A percentile compares a stretch with the other conserved stretches of the same genome.
Evolutionary conservation across 1,284 basidiomycete genomes (phyloP).

Genomic region (Melampsora americana): DNA sequence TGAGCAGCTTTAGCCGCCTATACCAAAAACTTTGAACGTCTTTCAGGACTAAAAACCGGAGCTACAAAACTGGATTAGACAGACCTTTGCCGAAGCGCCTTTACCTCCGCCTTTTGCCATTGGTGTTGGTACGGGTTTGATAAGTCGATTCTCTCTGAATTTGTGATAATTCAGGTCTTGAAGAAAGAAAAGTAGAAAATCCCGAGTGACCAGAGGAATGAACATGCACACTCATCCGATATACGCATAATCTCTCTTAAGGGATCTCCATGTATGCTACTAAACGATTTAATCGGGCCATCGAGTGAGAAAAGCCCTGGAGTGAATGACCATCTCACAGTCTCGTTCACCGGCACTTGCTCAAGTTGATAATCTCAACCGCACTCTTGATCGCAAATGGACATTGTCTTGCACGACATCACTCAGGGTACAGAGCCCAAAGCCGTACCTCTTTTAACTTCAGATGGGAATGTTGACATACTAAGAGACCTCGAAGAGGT

Average conservation of each 20-base stretch:
- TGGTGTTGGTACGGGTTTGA: too few relatives aligned
- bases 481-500: not conserved
- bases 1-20: conserved; percentile 44
- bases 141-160: too few relatives aligned
- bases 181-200: not conserved
- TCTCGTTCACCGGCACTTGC: too few relatives aligned
- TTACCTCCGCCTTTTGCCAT: conserved; percentile 41
- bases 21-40: too few relatives aligned
- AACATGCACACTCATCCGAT: not conserved
- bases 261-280: too few relatives aligned
- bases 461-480: not conserved
- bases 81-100: conserved; percentile 40
- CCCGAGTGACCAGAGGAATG: not conserved
- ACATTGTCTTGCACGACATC: not conserved
- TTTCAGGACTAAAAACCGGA: too few relatives aligned
- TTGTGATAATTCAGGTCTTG: not conserved
- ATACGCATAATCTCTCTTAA: not conserved
- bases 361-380: too few relatives aligned
- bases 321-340: too few relatives aligned
- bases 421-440: not conserved
- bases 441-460: not conserved
- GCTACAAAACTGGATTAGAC: not conserved
- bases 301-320: too few relatives aligned
- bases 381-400: too few relatives aligned
- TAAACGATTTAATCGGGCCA: too few relatives aligned